phyloP scores from a whole-genome alignment of 2,329 filamentous ascomycete species.

The Microsporum ferrugineum region DNA sequence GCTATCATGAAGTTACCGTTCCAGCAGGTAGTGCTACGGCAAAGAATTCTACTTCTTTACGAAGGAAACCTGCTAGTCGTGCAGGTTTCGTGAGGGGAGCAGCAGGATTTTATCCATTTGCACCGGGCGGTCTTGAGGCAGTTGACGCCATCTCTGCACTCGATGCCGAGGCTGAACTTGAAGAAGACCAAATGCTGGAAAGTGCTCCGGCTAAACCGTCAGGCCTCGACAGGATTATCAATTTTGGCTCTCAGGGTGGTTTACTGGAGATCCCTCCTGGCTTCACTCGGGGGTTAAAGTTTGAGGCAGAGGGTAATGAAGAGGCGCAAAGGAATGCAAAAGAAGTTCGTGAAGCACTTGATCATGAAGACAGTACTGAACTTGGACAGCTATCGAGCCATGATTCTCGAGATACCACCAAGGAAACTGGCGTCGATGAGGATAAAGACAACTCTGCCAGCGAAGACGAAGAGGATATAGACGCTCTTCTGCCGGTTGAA shows the following conservation, averaged over 20 bases:
- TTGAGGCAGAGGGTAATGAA: conserved; percentile 46
- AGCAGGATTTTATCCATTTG: conserved; percentile 88
- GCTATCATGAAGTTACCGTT: conserved; percentile 87
- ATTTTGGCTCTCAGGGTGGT: conserved; percentile 63
- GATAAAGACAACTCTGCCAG: conserved; percentile 21
- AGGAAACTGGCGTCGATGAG: conserved; percentile 6
- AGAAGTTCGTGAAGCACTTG: conserved; percentile 56
- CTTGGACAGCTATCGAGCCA: conserved; percentile 22
- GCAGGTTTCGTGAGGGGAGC: conserved; percentile 88
- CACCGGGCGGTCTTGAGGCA: conserved; percentile 76
- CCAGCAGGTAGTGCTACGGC: conserved; percentile 80
- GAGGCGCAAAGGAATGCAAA: conserved; percentile 49
- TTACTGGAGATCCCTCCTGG: conserved; percentile 75
- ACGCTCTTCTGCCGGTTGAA: conserved; percentile 78
- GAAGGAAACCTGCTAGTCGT: conserved; percentile 71
- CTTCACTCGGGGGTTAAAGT: conserved; percentile 64
- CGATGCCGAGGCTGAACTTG: conserved; percentile 58
- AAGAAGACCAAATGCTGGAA: conserved; percentile 34
- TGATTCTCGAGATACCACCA: conserved; percentile 22
- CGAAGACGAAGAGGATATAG: conserved; percentile 50
- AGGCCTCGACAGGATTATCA: conserved; percentile 73
- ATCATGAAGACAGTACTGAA: conserved; percentile 30
- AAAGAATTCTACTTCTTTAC: conserved; percentile 85
- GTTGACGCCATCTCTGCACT: conserved; percentile 75
- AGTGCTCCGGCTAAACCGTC: conserved; percentile 27